Conservation (phyloP, 805 yeast species). For the Lachancea cidri region DNA sequence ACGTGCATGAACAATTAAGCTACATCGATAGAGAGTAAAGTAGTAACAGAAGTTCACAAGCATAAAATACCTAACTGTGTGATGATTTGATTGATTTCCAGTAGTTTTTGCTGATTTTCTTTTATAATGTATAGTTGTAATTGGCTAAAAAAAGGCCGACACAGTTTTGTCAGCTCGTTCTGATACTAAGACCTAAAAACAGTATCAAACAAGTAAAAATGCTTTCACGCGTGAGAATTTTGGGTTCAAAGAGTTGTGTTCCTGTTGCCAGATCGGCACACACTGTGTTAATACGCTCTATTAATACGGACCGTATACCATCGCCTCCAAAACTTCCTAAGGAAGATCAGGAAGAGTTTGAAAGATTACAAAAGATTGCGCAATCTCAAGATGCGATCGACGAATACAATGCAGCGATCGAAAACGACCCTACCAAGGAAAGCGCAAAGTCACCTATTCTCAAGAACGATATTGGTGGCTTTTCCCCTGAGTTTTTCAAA, state of each 20-base stretch:
- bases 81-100: too few relatives aligned
- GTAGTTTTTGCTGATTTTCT: too few relatives aligned
- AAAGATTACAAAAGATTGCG: conserved; percentile 74
- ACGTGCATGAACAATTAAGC: not conserved
- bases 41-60: too few relatives aligned
- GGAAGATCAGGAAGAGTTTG: conserved; percentile 69
- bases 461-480: conserved; percentile 53
- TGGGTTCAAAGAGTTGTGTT: not conserved
- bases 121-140: too few relatives aligned
- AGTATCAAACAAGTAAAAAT: not conserved
- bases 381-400: conserved; percentile 73
- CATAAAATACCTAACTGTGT: too few relatives aligned
- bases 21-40: too few relatives aligned
- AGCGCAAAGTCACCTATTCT: conserved; percentile 34
- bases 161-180: not conserved
- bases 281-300: conserved; percentile 1
- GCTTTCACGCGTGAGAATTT: not conserved
- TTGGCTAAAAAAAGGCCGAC: not conserved
- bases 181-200: too few relatives aligned
- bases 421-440: conserved; percentile 29
- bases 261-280: not conserved
- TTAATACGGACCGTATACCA: conserved; percentile 17
- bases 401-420: conserved; percentile 52
- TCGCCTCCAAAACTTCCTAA: conserved; percentile 32
- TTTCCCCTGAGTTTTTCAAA: conserved; percentile 65